phyloP scores from a whole-genome alignment of 192 early-diverging fungal genomes.

The Dissophora ornata region DNA sequence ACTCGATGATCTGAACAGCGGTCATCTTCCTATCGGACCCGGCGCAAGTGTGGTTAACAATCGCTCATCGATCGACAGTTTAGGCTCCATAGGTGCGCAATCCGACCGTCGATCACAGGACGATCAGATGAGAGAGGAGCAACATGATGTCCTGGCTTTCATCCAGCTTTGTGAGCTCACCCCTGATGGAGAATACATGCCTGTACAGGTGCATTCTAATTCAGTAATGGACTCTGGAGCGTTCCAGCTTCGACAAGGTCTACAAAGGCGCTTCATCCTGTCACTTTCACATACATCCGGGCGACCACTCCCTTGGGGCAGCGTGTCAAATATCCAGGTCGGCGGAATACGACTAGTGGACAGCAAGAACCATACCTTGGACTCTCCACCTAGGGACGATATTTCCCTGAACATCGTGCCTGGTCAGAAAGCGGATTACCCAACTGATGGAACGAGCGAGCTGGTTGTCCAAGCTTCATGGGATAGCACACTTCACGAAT shows the following conservation, averaged over 20 bases:
- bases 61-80: slow-evolving; percentile 30
- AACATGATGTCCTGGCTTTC: slow-evolving; percentile 75
- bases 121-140: slow-evolving; percentile 70
- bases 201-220: slow-evolving; percentile 63
- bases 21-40: neutral
- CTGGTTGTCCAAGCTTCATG: slow-evolving; percentile 69
- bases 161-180: slow-evolving; percentile 74
- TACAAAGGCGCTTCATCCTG: slow-evolving; percentile 76
- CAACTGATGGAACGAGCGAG: slow-evolving; percentile 72
- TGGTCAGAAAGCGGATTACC: slow-evolving; percentile 60
- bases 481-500: slow-evolving; percentile 82
- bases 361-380: slow-evolving; percentile 66
- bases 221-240: slow-evolving; percentile 60
- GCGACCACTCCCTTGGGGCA: slow-evolving; percentile 66
- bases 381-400: slow-evolving; percentile 64
- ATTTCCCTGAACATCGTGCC: slow-evolving; percentile 60
- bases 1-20: slow-evolving; percentile 56
- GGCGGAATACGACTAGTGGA: slow-evolving; percentile 66
- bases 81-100: slow-evolving; percentile 49
- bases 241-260: slow-evolving; percentile 77
- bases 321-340: slow-evolving; percentile 56
- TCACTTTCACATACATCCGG: slow-evolving; percentile 76
- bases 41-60: neutral
- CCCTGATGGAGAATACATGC: slow-evolving; percentile 69
- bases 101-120: slow-evolving; percentile 65